Evolutionary conservation across 805 yeast genomes (phyloP), one percentile per base, ranked within the genome.

Genomic region (Candida krabiensis): DNA sequence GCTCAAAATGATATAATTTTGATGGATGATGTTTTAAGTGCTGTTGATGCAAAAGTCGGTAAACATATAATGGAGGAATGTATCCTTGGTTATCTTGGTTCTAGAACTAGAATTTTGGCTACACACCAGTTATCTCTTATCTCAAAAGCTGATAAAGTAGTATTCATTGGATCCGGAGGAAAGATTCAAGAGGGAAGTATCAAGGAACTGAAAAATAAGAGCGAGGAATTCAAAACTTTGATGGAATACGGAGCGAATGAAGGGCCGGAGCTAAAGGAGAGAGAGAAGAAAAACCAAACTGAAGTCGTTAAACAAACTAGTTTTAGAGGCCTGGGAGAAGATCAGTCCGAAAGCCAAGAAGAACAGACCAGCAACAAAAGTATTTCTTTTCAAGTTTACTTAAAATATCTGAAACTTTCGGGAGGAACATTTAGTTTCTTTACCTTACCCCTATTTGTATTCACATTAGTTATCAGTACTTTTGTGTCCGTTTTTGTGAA

Each of bases 1-100:
- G 77, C 81, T 11, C 70, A 79, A 19, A 73, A 74, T 14, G 88
- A 83, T 52, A 80, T 85, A 17, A 71, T 82, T 28, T 60, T 86
- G 35, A 61, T 86, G 36, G 95, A 86, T 56, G 95, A 86, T 56
- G 88, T 86, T 12, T 69, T 86, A 40, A 78, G 86, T 64, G 95
- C 95, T 4, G 95, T 86, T 6, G 95, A 86, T 61, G 88, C 91
- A 22, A 79, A 86, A 52, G 95, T 86, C 30, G 95, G 93, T n/a
- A 76, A 75, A 39, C 89, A 83, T 52, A 83, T 86, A 33, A 76
- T 86, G 73, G 71, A 76, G 16, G 67, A 79, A 19, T 86, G 95
- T 61, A 60, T 87, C 25, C 44, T 71, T 39, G 87, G 83, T 0
- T 43, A 77, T 9, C 54, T 87, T 43, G 62, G 63, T 28, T 61